phyloP scores from a whole-genome alignment of 164 flowering plant genomes.

The Taxillus chinensis region DNA sequence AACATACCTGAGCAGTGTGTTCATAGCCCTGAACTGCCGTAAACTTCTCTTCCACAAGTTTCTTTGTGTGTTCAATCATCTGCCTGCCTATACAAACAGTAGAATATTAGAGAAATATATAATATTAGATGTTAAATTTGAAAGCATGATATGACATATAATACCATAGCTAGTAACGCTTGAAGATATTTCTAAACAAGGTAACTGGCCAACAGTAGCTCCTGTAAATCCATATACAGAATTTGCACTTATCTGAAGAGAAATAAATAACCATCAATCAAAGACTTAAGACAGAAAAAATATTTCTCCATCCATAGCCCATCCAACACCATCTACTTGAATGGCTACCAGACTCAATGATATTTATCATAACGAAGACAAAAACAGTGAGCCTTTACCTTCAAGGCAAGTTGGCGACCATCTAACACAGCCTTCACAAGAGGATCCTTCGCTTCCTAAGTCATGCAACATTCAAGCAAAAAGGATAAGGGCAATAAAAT shows the following conservation, averaged over 20 bases:
- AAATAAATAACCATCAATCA: slow-evolving; percentile 3
- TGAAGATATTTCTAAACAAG: slow-evolving; percentile 95
- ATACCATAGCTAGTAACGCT: slow-evolving; percentile 99
- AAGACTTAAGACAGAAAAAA: neutral
- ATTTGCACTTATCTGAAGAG: slow-evolving; percentile 89
- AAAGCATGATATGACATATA: neutral
- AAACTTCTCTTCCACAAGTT: slow-evolving; percentile 85
- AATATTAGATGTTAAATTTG: no score
- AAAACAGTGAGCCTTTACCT: slow-evolving; percentile 32
- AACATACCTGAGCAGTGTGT: slow-evolving; percentile 80
- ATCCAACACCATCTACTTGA: no score
- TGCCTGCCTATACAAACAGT: slow-evolving; percentile 65
- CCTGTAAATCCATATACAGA: slow-evolving; percentile 99
- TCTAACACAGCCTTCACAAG: slow-evolving; percentile 93
- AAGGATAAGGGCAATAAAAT: neutral
- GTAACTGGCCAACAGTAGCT: slow-evolving; percentile 92
- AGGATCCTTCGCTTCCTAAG: slow-evolving; percentile 93
- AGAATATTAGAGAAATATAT: neutral
- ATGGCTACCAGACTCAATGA: neutral
- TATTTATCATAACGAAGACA: neutral
- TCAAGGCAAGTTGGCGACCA: slow-evolving; percentile 96
- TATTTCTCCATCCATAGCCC: no score
- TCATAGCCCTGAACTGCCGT: slow-evolving; percentile 74
- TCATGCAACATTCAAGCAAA: neutral
- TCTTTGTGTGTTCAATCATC: slow-evolving; percentile 98